Evolutionary conservation across 331 rosid species (phyloP).

Genomic region (Pyracantha coccinea): DNA sequence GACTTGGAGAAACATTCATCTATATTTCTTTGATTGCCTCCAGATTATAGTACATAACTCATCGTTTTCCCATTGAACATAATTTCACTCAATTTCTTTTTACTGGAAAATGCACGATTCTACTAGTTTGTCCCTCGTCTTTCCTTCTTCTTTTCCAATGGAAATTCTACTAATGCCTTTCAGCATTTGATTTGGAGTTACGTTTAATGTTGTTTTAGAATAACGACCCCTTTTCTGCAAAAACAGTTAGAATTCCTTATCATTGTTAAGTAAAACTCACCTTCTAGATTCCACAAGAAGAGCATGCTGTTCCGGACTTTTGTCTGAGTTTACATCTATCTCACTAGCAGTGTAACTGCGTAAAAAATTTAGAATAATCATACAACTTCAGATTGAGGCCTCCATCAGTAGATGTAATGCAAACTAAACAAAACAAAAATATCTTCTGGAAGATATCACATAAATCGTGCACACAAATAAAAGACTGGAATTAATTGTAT

Average conservation of each 20-base stretch:
- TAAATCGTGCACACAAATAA: background rate
- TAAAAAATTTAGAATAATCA: slow-evolving; percentile 6
- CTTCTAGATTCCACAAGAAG: slow-evolving; percentile 82
- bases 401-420: background rate
- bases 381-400: background rate
- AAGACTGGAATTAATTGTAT: background rate
- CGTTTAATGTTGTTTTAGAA: background rate
- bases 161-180: background rate
- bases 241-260: background rate
- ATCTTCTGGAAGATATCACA: slow-evolving; percentile 1
- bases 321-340: slow-evolving; percentile 41
- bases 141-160: too few species aligned
- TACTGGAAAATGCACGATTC: too few species aligned
- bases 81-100: background rate
- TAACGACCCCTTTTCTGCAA: background rate
- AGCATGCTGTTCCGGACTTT: slow-evolving; percentile 65
- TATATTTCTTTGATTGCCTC: background rate
- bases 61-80: too few species aligned
- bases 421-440: background rate
- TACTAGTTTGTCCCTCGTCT: too few species aligned
- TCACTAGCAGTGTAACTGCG: slow-evolving; percentile 65
- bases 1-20: background rate
- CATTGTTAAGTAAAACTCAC: slow-evolving; percentile 31
- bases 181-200: background rate
- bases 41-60: background rate